phyloP scores from a whole-genome alignment of 768 basidiomycete species.

The Russula ochroleuca region DNA sequence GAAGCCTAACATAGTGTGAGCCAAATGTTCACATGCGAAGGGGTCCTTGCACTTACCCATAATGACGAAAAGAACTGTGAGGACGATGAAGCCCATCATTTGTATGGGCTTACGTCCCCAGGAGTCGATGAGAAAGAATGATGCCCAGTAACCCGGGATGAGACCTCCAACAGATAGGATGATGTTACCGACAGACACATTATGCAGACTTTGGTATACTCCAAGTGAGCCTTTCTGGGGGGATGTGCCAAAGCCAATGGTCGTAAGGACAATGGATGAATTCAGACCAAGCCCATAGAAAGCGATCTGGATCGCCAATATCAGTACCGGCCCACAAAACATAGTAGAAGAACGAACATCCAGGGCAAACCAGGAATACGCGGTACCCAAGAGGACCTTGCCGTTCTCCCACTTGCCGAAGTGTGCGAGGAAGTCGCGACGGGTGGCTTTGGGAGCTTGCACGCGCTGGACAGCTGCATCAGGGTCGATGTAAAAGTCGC shows the following conservation, averaged over 20 bases:
- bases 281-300: constrained; percentile 90
- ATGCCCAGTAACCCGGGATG: constrained; percentile 73
- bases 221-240: constrained; percentile 33
- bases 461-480: constrained; percentile 57
- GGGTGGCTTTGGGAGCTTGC: constrained; percentile 63
- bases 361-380: constrained; percentile 88
- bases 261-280: constrained; percentile 65
- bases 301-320: constrained; percentile 51
- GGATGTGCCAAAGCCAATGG: constrained; percentile 68
- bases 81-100: constrained; percentile 66
- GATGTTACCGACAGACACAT: constrained; percentile 69
- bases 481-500: constrained; percentile 46
- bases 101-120: constrained; percentile 86
- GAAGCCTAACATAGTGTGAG: constrained; percentile 48
- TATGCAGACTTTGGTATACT: constrained; percentile 52
- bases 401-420: constrained; percentile 73
- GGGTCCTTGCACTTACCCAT: constrained; percentile 49
- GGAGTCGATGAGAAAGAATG: constrained; percentile 62
- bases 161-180: constrained; percentile 73
- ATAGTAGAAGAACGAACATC: constrained; percentile 52
- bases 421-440: constrained; percentile 61
- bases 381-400: constrained; percentile 72
- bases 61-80: constrained; percentile 61
- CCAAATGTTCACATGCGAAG: neutral
- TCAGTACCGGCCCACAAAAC: neutral